These are phyloP conservation scores for Cucurbita maxima DNA, from an alignment of 306 rosid genomes.

Conservation along the genomic window DNA sequence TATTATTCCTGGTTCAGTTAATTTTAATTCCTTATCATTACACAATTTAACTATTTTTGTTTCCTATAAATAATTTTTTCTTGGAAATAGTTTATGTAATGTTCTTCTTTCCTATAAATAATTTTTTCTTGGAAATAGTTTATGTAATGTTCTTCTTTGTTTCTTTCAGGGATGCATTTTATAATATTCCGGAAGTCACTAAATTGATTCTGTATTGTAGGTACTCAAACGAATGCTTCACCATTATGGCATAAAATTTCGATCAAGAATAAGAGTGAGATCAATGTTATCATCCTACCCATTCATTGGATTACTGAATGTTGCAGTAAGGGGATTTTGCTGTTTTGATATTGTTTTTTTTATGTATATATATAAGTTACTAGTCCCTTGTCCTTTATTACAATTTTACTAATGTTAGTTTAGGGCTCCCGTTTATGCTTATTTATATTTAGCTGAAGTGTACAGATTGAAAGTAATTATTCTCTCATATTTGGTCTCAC, in stretches of 20 bases:
- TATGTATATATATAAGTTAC: neutral
- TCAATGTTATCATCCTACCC: constrained; percentile 37
- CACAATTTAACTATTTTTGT: neutral
- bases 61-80: neutral
- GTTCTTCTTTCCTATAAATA: neutral
- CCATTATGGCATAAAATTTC: constrained; percentile 21
- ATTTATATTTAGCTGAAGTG: neutral
- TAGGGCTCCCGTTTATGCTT: neutral
- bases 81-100: neutral
- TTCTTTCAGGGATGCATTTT: neutral
- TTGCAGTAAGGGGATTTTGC: constrained; percentile 54
- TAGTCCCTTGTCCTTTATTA: neutral
- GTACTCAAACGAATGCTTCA: constrained; percentile 58
- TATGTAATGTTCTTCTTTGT: neutral
- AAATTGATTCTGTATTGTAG: constrained; percentile 28
- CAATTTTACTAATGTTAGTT: neutral
- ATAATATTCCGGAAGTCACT: neutral
- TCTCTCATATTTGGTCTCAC: neutral
- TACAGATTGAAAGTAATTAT: neutral
- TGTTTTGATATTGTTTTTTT: neutral
- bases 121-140: neutral
- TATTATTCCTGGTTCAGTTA: neutral
- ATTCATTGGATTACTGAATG: constrained; percentile 56
- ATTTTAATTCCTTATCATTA: neutral
- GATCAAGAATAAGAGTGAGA: constrained; percentile 13